Evolutionary conservation across 164 flowering plant genomes (phyloP), one percentile per base, ranked within the genome.

Genomic region (Euptelea pleiosperma): DNA sequence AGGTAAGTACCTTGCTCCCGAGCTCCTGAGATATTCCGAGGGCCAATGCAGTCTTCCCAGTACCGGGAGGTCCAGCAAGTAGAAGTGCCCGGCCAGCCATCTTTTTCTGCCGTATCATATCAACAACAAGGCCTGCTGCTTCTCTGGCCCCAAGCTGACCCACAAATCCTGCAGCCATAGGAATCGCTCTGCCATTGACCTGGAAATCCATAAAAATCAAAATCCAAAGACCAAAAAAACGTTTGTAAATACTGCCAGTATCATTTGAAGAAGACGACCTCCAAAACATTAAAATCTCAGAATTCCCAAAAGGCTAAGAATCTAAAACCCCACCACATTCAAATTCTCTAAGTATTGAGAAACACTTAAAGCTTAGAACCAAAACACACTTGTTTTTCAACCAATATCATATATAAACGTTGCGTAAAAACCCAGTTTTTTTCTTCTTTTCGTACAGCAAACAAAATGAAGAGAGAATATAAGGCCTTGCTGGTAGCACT

Each of bases 21-120:
- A 93, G 95, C 72, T 93, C 97, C 76, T 94, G 97, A 22, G 89
- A 75, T 55, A 91, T 76, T 15, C 96, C 99, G 50, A 94, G 91
- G 15, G 97, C 99, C 60, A 91, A 70, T 1, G 99, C 99, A 43
- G 99, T 93, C 77, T 93, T 93, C 53, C 99, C 99, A 60, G 97
- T 94, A 25, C 97, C 99, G 53, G 99, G 99, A 46, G 97, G 96
- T 3, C 99, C 99, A 64, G 97, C 97, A 44, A 93, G 63, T 4
- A 93, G 79, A n/a, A 93, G 81, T 12, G 98, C 99, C 37, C 89
- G 80, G 6, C 99, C 99, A 21, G 97, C 99, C 96, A 94, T 90
- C 70, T 91, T 88, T 78, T 84, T 91, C 66, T 83, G 89, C 29
- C 86, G 70, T 26, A 94, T 87, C 97, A 94, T 94, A 62, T 94